Percentiles rank a stretch among this genome's conserved stretches.
These are phyloP conservation scores for Gastrolobium bilobum DNA, from an alignment of 306 rosid species.

Conservation along the genomic window DNA sequence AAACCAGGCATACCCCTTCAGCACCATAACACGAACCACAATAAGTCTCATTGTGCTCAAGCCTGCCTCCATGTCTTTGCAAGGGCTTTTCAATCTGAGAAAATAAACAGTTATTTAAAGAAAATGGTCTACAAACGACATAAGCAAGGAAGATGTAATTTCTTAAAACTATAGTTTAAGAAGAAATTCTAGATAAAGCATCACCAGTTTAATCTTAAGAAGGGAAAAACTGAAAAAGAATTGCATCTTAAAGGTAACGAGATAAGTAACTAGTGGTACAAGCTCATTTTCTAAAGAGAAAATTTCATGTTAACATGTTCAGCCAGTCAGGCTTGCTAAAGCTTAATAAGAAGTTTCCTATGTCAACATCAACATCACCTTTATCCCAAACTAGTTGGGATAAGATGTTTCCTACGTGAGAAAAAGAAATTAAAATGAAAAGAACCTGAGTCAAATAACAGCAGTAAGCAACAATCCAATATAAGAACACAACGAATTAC, in stretches of 20 bases:
- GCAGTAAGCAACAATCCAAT: not conserved
- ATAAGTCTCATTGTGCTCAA: constrained; percentile 97
- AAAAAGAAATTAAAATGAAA: constrained; percentile 9
- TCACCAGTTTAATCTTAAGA: constrained; percentile 14
- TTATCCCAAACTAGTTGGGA: no score
- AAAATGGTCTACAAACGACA: constrained; percentile 29
- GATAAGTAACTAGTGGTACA: not conserved
- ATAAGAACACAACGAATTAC: constrained; percentile 25
- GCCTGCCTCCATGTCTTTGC: constrained; percentile 98
- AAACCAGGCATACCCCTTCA: constrained; percentile 73
- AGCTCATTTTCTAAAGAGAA: constrained; percentile 14
- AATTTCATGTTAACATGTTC: not conserved
- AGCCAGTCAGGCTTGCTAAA: constrained; percentile 11
- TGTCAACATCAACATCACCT: no score
- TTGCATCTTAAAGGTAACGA: constrained; percentile 25
- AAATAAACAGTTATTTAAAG: constrained; percentile 40
- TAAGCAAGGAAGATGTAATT: constrained; percentile 19
- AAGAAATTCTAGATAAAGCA: constrained; percentile 27
- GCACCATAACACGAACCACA: constrained; percentile 98
- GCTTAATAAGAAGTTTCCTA: not conserved
- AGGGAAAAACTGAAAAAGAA: constrained; percentile 6
- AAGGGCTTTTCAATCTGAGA: constrained; percentile 92
- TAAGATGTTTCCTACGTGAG: not conserved
- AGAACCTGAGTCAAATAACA: constrained; percentile 6
- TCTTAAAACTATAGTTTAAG: not conserved